Base-by-base conservation (phyloP, 768 basidiomycete genomes). In the Dictyophora rubrovolvata region DNA sequence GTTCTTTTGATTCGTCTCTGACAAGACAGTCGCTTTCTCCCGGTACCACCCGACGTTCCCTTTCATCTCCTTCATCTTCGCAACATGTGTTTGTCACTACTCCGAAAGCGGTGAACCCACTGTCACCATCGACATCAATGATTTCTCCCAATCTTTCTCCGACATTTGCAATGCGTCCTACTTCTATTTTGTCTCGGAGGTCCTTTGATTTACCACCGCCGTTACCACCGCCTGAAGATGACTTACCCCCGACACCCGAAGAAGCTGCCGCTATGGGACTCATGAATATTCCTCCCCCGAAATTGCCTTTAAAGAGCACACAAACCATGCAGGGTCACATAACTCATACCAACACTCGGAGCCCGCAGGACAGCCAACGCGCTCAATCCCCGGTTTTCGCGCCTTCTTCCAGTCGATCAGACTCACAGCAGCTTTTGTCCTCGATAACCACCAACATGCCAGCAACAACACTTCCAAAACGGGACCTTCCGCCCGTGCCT, bases 161-260 rank as follows among this genome's bases (percentile, higher is more conserved):
- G 10, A 20, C 17, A n/a, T 20, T n/a, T 14, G n/a, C 23, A 21
- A n/a, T 48, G 14, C 21, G 21, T 22, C n/a, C 14, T 10, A 21
- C 36, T 18, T 18, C 22, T 23, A 4, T 48, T 11, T 8, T 48
- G 33, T 28, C 57, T 17, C 33, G 47, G 4, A 36, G 33, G 14
- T 59, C 57, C 28, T 34, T 18, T 21, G 55, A 56, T 34, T 47
- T 59, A 21, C 57, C 57, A 14, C 57, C 57, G 17, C 57, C 57
- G 1, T 35, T 48, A 7, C 57, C 57, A 18, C 57, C 57, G 23
- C 57, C 57, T 18, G 52, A 50, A 28, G 50, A 59, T 16, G 57
- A 9, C 8, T n/a, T 59, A 22, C 57, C 57, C 7, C 49, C 28
- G 1, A 36, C 57, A 35, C 57, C 57, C 5, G 10, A 47, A 12